Evolutionary conservation across 371 early-diverging fungal genomes (phyloP).

Genomic region (Coemansia sp.): DNA sequence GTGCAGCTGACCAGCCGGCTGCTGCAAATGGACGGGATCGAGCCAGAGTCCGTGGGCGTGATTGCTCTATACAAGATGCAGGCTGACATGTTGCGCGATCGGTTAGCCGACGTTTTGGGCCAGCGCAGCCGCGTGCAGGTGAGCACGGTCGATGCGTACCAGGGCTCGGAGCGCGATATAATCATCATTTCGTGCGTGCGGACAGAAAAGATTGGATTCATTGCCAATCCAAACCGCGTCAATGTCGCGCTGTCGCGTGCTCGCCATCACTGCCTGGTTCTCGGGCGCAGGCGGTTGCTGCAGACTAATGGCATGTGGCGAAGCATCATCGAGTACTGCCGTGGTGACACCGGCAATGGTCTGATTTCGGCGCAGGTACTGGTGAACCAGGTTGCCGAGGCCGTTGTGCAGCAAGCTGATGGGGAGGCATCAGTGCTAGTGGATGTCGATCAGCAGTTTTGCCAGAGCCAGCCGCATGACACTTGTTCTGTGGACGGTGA

Average conservation of each 20-base stretch:
- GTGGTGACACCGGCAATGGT: conserved; percentile 4
- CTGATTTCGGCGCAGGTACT: conserved; percentile 30
- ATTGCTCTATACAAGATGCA: conserved; percentile 52
- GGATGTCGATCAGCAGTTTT: too few species aligned
- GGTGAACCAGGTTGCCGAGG: conserved; percentile 21
- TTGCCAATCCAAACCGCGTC: conserved; percentile 49
- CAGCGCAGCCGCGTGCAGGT: conserved; percentile 44
- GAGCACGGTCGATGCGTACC: conserved; percentile 77
- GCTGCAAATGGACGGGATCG: conserved; percentile 10
- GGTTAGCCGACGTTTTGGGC: conserved; percentile 15
- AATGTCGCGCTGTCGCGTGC: conserved; percentile 56
- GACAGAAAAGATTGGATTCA: conserved; percentile 51
- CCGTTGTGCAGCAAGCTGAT: conserved; percentile 7
- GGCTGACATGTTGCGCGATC: conserved; percentile 43
- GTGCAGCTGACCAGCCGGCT: conserved; percentile 29
- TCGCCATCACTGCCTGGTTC: conserved; percentile 38
- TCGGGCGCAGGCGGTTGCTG: conserved; percentile 28
- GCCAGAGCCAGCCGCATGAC: too few species aligned
- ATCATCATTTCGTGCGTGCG: conserved; percentile 67
- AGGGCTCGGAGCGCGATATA: conserved; percentile 72
- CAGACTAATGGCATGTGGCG: conserved; percentile 45
- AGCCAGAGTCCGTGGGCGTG: conserved; percentile 43
- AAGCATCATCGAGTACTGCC: conserved; percentile 37
- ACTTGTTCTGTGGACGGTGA: too few species aligned
- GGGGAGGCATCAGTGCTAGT: neutral